Percentiles rank a stretch among this genome's conserved stretches.
Conservation (phyloP, 1,284 basidiomycete species). For the Puccinia triticina region DNA sequence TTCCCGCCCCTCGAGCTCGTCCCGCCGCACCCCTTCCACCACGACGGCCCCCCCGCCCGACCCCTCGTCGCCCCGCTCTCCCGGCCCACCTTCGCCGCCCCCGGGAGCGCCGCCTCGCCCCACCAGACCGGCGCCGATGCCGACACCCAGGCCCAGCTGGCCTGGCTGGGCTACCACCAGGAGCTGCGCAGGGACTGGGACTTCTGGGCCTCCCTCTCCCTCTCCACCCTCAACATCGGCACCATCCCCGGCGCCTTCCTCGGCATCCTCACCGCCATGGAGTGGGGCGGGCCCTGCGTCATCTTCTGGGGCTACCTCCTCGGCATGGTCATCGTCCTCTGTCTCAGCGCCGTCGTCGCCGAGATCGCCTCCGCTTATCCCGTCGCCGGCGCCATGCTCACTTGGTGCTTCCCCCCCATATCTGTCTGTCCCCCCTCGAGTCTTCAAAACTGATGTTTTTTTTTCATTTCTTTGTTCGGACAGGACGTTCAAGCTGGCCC, state of each 20-base stretch:
- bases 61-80: not conserved
- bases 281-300: conserved; percentile 45
- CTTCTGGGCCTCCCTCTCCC: conserved; percentile 42
- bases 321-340: conserved; percentile 45
- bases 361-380: conserved; percentile 48
- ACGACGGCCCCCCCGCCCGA: not conserved
- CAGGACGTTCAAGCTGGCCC: conserved; percentile 48
- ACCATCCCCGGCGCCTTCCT: conserved; percentile 45
- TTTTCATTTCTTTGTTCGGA: not conserved
- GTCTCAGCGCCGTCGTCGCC: conserved; percentile 42
- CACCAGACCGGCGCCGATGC: conserved; percentile 15
- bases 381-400: conserved; percentile 46
- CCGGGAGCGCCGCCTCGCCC: not conserved
- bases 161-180: conserved; percentile 49
- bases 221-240: conserved; percentile 48
- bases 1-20: conserved; percentile 27
- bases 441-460: not conserved
- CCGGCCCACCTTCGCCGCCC: too few species aligned
- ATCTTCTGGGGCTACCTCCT: conserved; percentile 47
- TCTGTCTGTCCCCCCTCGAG: too few species aligned
- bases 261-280: conserved; percentile 31
- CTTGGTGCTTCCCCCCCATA: conserved; percentile 19
- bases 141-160: conserved; percentile 45
- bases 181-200: conserved; percentile 51
- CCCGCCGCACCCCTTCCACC: too few species aligned